Evolutionary conservation across 2,329 filamentous ascomycete species (phyloP).

Genomic region (Cordyceps cicadae): DNA sequence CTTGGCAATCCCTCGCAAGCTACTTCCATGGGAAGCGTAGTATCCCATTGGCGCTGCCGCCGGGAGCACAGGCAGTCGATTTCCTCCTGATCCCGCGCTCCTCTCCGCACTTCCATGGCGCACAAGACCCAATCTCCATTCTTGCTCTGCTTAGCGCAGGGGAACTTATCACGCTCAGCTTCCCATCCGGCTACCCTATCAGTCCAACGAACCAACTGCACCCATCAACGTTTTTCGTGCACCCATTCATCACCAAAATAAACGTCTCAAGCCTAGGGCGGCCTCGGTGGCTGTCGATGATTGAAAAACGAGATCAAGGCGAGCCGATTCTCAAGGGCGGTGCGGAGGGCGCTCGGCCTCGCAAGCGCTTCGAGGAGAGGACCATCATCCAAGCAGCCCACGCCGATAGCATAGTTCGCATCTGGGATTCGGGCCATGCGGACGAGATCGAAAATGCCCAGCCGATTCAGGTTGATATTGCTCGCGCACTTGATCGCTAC

Average conservation of each 20-base stretch:
- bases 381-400: constrained; percentile 83
- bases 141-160: constrained; percentile 75
- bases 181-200: constrained; percentile 85
- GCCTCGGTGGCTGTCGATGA: constrained; percentile 79
- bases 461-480: constrained; percentile 78
- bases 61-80: constrained; percentile 66
- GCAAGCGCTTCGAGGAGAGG: constrained; percentile 71
- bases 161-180: constrained; percentile 81
- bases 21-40: constrained; percentile 74
- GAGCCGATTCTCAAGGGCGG: constrained; percentile 74
- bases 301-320: constrained; percentile 72
- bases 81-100: constrained; percentile 75
- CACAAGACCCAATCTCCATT: constrained; percentile 83
- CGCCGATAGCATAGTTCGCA: constrained; percentile 79
- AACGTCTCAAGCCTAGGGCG: constrained; percentile 68
- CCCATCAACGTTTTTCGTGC: constrained; percentile 76
- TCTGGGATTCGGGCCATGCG: constrained; percentile 88
- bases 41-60: constrained; percentile 64
- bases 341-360: constrained; percentile 57
- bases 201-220: constrained; percentile 89
- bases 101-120: constrained; percentile 79
- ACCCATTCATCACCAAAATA: constrained; percentile 74
- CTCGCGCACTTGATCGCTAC: constrained; percentile 70
- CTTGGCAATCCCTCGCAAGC: constrained; percentile 72
- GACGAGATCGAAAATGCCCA: constrained; percentile 87